Conservation (phyloP, 306 rosid species). For the Lagenaria siceraria region DNA sequence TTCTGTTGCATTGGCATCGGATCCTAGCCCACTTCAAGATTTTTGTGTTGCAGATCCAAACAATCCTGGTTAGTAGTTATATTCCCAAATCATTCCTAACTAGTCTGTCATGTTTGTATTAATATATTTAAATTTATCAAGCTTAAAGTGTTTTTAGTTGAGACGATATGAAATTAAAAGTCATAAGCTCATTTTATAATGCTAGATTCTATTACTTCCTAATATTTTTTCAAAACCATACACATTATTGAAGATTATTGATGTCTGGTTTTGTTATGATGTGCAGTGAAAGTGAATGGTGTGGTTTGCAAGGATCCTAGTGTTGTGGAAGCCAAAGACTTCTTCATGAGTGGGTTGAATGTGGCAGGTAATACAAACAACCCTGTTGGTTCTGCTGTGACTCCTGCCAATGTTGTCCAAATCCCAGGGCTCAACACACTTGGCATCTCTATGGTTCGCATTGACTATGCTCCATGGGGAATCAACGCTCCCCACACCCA, state of each 20-base stretch:
- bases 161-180: too few species aligned
- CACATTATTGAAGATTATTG: too few species aligned
- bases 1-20: neutral
- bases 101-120: too few species aligned
- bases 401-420: conserved; percentile 12
- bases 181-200: too few species aligned
- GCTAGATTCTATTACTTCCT: too few species aligned
- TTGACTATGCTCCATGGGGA: conserved; percentile 26
- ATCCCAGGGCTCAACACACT: conserved; percentile 29
- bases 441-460: conserved; percentile 20
- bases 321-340: conserved; percentile 17
- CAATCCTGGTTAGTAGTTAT: neutral
- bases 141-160: too few species aligned
- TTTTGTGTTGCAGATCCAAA: neutral
- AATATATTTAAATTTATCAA: too few species aligned
- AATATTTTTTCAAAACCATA: too few species aligned
- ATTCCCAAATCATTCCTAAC: too few species aligned
- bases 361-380: conserved; percentile 17
- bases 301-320: conserved; percentile 23
- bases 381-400: conserved; percentile 20
- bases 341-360: conserved; percentile 25
- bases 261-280: neutral
- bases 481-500: conserved; percentile 27
- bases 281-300: conserved; percentile 18
- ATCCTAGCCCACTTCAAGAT: neutral